Evolutionary conservation across 352 stramenopile species (phyloP), one percentile per base, ranked within the genome.

Genomic region (Phytophthora fragariaefolia): DNA sequence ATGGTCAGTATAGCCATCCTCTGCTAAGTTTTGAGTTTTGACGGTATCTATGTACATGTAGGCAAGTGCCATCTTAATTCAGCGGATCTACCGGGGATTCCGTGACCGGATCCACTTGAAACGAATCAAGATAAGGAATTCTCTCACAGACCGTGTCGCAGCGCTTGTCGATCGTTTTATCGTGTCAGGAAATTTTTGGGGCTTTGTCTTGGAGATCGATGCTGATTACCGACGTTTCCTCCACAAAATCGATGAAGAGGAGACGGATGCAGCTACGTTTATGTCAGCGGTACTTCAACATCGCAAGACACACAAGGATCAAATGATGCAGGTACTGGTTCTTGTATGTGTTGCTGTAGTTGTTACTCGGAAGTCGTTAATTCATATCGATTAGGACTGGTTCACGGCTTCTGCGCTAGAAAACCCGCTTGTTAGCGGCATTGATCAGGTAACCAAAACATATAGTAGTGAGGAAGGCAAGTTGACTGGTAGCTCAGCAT

Each of bases 131-230:
- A 69, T 83, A 28, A 50, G 77, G 17, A 66, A 58, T 13, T 67
- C 73, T 3, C 46, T 92, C 0, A 85, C 76, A 0, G 47, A 67
- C 49, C 77, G 76, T 13, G 79, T 92, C 30, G 69, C 69, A 28
- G 32, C 30, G 1, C 67, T 89, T 1, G 76, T 89, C 9, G 74
- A 87, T 20, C 32, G 50, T 13, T 92, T 85, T 34, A 67, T 92
- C 3, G 40, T 66, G 9, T 75, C 75, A 4, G 83, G 83, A 2
- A 71, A 92, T 64, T 73, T 92, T 3, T 92, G 81, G 82, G 63
- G 72, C 1, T 80, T 92, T 49, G 34, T 92, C 15, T 53, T 92
- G 26, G 68, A 88, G 24, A 60, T 90, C 23, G 83, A 92, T 52
- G 76, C 76, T 17, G 78, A 86, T 34, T 90, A 90, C 56, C 71